Percentiles rank a stretch among this genome's conserved stretches.
Evolutionary conservation across 164 flowering plant species (phyloP).

Genomic region (grape (Vitis vinifera)): ASM3070453v1 NC_081815.1:3474001-3474500

Average conservation of each 20-base stretch:
- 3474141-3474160: slow-evolving; percentile 87
- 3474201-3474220: not conserved
- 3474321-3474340: slow-evolving; percentile 94
- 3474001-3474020: slow-evolving; percentile 90
- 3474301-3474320: slow-evolving; percentile 98
- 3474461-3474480: too few species aligned
- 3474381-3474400: too few species aligned
- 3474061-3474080: not conserved
- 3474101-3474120: slow-evolving; percentile 66
- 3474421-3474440: not conserved
- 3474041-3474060: slow-evolving; percentile 26
- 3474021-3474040: slow-evolving; percentile 84
- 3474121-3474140: slow-evolving; percentile 74
- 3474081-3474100: not conserved
- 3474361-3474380: not conserved
- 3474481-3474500: too few species aligned
- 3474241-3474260: slow-evolving; percentile 15
- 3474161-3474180: slow-evolving; percentile 76
- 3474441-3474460: not conserved
- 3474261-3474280: slow-evolving; percentile 96
- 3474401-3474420: too few species aligned
- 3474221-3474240: not conserved
- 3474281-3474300: slow-evolving; percentile 89
- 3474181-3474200: not conserved
- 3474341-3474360: slow-evolving; percentile 79